phyloP scores from a whole-genome alignment of 1,139 yeast genomes.

The Yamadazyma conglobata region DNA sequence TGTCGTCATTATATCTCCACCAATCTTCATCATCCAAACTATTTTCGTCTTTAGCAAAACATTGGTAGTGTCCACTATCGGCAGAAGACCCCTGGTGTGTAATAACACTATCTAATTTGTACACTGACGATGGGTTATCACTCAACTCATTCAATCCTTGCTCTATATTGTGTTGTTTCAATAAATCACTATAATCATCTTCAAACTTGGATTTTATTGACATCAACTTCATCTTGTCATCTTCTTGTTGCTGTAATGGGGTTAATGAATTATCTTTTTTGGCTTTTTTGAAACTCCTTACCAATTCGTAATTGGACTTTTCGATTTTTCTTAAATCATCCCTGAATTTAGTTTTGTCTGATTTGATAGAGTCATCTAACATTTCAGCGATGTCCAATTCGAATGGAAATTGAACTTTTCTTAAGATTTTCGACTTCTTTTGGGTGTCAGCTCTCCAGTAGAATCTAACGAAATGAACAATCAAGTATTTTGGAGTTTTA shows the following conservation, averaged over 20 bases:
- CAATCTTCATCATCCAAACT: conserved; percentile 70
- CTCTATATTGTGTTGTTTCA: conserved; percentile 30
- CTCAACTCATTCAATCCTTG: conserved; percentile 41
- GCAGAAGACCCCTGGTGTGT: conserved; percentile 96
- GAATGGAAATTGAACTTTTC: conserved; percentile 93
- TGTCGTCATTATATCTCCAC: conserved; percentile 96
- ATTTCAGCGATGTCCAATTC: conserved; percentile 85
- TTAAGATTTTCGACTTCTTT: conserved; percentile 86
- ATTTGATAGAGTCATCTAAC: conserved; percentile 70
- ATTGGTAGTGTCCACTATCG: conserved; percentile 96
- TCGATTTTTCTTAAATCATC: conserved; percentile 77
- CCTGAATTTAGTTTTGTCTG: conserved; percentile 64
- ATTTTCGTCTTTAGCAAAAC: conserved; percentile 70
- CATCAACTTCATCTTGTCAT: conserved; percentile 44
- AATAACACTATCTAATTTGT: conserved; percentile 76
- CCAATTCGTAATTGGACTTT: conserved; percentile 68
- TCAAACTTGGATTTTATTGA: conserved; percentile 45
- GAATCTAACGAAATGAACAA: conserved; percentile 90
- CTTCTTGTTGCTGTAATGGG: conserved; percentile 43
- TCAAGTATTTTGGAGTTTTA: conserved; percentile 81
- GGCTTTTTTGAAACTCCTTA: conserved; percentile 72
- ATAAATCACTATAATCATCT: conserved; percentile 38
- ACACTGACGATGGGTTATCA: conserved; percentile 84
- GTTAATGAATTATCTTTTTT: conserved; percentile 40
- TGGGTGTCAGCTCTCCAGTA: conserved; percentile 93